These are phyloP conservation scores for Jatropha curcas DNA, from an alignment of 345 rosid species.

Conservation along the genomic window DNA sequence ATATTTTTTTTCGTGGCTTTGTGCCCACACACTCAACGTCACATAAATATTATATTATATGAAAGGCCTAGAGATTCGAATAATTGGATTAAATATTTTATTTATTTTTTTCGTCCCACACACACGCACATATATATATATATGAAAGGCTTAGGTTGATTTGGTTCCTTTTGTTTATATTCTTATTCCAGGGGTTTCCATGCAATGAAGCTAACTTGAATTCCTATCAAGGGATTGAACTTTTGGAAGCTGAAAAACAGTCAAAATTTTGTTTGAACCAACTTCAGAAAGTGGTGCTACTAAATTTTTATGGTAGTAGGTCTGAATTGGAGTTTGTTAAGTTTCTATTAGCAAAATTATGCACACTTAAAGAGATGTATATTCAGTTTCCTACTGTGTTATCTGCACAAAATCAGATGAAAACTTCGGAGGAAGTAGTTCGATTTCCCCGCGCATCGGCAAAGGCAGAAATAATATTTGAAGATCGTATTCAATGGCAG, in stretches of 20 bases:
- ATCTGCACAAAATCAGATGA: neutral
- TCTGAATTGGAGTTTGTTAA: neutral
- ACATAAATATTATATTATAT: too few species aligned
- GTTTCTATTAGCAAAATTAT: neutral
- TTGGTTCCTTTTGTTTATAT: neutral
- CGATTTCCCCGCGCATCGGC: neutral
- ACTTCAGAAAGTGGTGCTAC: neutral
- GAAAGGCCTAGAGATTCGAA: too few species aligned
- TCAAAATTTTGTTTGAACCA: neutral
- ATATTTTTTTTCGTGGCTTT: too few species aligned
- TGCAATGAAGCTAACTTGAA: too few species aligned
- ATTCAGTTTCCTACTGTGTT: neutral
- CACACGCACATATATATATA: too few species aligned
- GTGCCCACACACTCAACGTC: too few species aligned
- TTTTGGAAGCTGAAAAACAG: neutral
- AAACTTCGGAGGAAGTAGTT: neutral
- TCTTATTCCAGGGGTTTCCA: neutral
- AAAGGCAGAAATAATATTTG: neutral
- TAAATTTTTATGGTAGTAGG: neutral
- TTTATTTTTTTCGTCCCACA: too few species aligned
- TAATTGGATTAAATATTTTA: too few species aligned
- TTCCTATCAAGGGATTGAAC: neutral
- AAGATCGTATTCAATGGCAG: neutral
- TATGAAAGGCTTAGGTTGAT: neutral
- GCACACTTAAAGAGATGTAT: neutral